Conservation (phyloP, 805 yeast species). For the Candida bentonensis region DNA sequence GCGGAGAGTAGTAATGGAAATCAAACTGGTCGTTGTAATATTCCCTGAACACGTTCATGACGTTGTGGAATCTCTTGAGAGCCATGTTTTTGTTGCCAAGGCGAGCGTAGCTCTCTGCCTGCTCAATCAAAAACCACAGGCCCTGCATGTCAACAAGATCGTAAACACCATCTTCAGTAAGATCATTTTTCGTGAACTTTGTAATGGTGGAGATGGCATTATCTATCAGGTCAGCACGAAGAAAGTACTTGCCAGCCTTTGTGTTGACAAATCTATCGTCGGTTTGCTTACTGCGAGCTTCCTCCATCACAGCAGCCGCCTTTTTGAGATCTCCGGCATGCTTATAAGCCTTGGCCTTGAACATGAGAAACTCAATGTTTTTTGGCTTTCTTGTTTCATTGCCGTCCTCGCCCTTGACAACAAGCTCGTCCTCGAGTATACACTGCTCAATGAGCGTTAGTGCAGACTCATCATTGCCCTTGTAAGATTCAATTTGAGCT, state of each 20-base stretch:
- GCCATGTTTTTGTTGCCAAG: conserved; percentile 55
- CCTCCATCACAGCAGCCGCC: conserved; percentile 55
- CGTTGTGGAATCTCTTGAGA: conserved; percentile 58
- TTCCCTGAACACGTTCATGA: conserved; percentile 52
- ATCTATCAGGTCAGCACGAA: conserved; percentile 62
- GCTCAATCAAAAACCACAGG: conserved; percentile 75
- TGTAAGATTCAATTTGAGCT: conserved; percentile 30
- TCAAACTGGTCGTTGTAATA: conserved; percentile 80
- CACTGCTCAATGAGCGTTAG: conserved; percentile 45
- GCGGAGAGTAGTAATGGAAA: conserved; percentile 83
- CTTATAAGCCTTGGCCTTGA: conserved; percentile 69
- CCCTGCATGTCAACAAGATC: conserved; percentile 85
- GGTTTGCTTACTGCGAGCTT: conserved; percentile 62
- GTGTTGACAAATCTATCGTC: conserved; percentile 90
- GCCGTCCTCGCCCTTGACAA: conserved; percentile 9
- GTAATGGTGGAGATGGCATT: conserved; percentile 63
- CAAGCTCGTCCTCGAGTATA: conserved; percentile 18
- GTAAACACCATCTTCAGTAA: conserved; percentile 56
- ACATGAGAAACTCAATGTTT: conserved; percentile 63
- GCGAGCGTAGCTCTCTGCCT: conserved; percentile 71
- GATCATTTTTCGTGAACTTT: conserved; percentile 74
- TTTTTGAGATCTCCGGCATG: conserved; percentile 45
- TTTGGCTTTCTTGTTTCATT: conserved; percentile 87
- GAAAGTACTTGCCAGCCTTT: conserved; percentile 67
- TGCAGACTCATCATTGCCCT: conserved; percentile 42